Evolutionary conservation across 2,329 filamentous ascomycete species (phyloP), one percentile per base, ranked within the genome.

Genomic region (Nannizzia gypsea): DNA sequence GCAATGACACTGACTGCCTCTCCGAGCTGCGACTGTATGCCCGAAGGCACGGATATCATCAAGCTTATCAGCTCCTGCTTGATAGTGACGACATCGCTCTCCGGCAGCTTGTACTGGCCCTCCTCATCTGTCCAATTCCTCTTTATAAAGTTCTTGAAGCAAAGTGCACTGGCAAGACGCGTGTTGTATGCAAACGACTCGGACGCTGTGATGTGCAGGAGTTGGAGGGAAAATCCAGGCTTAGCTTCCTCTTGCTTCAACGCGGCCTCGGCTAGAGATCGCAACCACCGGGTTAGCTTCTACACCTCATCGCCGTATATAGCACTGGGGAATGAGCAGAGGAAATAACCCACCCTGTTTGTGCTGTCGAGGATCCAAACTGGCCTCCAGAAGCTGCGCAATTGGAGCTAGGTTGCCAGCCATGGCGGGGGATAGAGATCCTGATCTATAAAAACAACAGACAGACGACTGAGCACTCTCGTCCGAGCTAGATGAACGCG

Each of bases 131-230:
- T 89, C 84, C 95, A 99, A 79, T 90, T 93, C 71, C 88, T 84
- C 74, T 88, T 88, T 70, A 99, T 90, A 74, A 96, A 95, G 78
- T 99, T 99, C 77, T 99, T 99, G 83, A 99, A 99, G 78, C 89
- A 93, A 62, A 99, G 81, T 28, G 93, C 89, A 68, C 88, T 89
- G 5, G 92, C 84, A 46, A 99, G 84, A 63, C 93, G 86, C 63
- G 89, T 93, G 68, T 89, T 92, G 65, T 80, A 76, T 44, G 89
- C 85, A 64, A 87, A 83, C 46, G 81, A 78, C 60, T 85, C 83
- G 66, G 87, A 84, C 64, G 88, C 89, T 68, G 96, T 90, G 70
- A 97, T 95, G 68, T 92, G 90, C 58, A 99, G 87, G 59, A 99
- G 84, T 59, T 82, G 81, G 57, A 97, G 81, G 15, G 92, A 95